These are phyloP conservation scores for Blastobotrys mokoenaii DNA, from an alignment of 805 yeast genomes.

Conservation along the genomic window DNA sequence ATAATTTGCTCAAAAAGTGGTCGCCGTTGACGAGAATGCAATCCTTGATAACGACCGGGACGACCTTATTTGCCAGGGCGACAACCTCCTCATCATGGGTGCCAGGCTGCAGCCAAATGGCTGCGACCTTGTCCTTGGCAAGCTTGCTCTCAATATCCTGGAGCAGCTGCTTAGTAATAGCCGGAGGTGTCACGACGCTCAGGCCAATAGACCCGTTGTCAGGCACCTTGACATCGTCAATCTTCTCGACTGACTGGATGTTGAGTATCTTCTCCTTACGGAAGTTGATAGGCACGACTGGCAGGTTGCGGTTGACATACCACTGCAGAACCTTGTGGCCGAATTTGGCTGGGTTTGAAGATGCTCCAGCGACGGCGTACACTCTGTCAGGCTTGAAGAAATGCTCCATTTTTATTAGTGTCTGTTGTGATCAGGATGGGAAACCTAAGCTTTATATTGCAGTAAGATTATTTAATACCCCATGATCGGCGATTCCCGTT, in stretches of 20 bases:
- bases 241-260: constrained; percentile 27
- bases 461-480: background rate
- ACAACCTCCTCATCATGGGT: constrained; percentile 46
- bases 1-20: constrained; percentile 15
- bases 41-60: constrained; percentile 36
- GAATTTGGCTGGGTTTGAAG: constrained; percentile 52
- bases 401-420: constrained; percentile 24
- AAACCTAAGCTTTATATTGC: too few relatives aligned
- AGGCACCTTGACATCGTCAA: constrained; percentile 18
- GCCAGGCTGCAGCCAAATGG: constrained; percentile 83
- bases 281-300: constrained; percentile 63
- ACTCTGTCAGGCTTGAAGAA: constrained; percentile 47
- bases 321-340: constrained; percentile 64
- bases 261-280: constrained; percentile 40
- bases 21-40: constrained; percentile 71
- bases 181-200: constrained; percentile 73
- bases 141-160: constrained; percentile 29
- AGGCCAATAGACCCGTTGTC: constrained; percentile 27
- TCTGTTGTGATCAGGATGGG: background rate
- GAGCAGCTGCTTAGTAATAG: constrained; percentile 41
- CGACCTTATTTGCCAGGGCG: constrained; percentile 22
- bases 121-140: constrained; percentile 33
- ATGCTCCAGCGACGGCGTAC: constrained; percentile 67
- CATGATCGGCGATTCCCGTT: background rate
- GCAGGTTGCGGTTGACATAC: constrained; percentile 50